Conservation (phyloP, 2,329 filamentous ascomycete genomes). For the Gnomoniopsis smithogilvyi region DNA sequence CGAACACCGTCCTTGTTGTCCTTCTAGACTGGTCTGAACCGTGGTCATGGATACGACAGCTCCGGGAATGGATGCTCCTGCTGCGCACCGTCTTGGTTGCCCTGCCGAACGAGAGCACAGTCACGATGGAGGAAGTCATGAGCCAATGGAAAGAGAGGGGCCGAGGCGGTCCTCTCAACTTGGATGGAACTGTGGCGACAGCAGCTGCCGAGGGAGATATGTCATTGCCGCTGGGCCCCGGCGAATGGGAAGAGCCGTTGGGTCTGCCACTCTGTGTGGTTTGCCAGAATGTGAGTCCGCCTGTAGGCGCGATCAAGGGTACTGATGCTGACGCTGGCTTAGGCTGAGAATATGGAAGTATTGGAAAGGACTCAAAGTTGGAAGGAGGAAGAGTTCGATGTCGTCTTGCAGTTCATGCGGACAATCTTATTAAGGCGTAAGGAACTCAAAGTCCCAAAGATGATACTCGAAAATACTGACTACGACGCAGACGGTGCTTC, state of each 20-base stretch:
- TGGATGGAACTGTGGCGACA: constrained; percentile 59
- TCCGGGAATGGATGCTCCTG: constrained; percentile 86
- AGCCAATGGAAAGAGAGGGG: constrained; percentile 73
- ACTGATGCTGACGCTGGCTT: constrained; percentile 21
- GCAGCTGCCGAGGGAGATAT: constrained; percentile 62
- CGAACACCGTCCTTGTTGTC: constrained; percentile 83
- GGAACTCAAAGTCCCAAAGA: constrained; percentile 29
- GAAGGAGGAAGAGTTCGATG: constrained; percentile 97
- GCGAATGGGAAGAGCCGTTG: constrained; percentile 89
- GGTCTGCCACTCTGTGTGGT: constrained; percentile 88
- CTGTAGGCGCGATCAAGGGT: too few species aligned
- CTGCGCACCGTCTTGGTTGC: constrained; percentile 73
- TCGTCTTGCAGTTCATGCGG: constrained; percentile 87
- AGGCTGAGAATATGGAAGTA: constrained; percentile 86
- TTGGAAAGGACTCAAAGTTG: constrained; percentile 87
- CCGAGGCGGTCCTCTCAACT: constrained; percentile 58
- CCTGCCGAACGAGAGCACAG: constrained; percentile 72
- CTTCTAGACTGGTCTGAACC: constrained; percentile 95
- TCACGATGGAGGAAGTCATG: constrained; percentile 85
- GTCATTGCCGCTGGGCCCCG: constrained; percentile 75
- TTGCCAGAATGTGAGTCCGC: constrained; percentile 76
- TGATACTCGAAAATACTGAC: constrained; percentile 19
- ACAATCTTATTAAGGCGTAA: constrained; percentile 84
- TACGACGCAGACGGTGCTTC: constrained; percentile 68
- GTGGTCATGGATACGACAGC: constrained; percentile 85